These are phyloP conservation scores for Dryas drummondii DNA, from an alignment of 306 rosid genomes.

Conservation along the genomic window DNA sequence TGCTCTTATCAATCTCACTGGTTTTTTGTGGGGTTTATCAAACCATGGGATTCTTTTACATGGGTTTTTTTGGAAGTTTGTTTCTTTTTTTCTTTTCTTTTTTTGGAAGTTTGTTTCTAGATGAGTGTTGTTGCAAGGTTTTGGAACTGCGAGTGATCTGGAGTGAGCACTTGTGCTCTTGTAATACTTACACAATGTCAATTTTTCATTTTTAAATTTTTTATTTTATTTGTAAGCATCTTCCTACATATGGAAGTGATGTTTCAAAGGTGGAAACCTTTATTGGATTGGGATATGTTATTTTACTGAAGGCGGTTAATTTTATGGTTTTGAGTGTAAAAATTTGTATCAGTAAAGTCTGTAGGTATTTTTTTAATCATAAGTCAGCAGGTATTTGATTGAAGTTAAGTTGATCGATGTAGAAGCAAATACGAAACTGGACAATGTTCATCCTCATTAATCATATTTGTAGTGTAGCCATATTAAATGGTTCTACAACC, in stretches of 20 bases:
- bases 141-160: slow-evolving; percentile 20
- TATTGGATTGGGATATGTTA: neutral
- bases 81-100: slow-evolving; percentile 20
- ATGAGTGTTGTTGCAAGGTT: slow-evolving; percentile 30
- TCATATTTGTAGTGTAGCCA: too few species aligned
- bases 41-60: slow-evolving; percentile 29
- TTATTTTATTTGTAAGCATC: slow-evolving; percentile 11
- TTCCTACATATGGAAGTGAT: slow-evolving; percentile 17
- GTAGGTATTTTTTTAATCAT: too few species aligned
- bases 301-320: neutral
- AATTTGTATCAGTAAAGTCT: too few species aligned
- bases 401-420: too few species aligned
- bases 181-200: slow-evolving; percentile 4
- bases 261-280: neutral
- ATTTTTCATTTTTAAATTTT: neutral
- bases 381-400: too few species aligned
- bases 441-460: too few species aligned
- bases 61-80: slow-evolving; percentile 30
- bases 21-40: slow-evolving; percentile 33
- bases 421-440: too few species aligned
- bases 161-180: slow-evolving; percentile 11
- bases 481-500: too few species aligned
- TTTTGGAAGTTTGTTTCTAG: slow-evolving; percentile 25
- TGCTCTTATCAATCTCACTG: slow-evolving; percentile 27
- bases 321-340: too few species aligned